Base-by-base conservation (phyloP, 768 basidiomycete species). In the Pleurotus platypus region DNA sequence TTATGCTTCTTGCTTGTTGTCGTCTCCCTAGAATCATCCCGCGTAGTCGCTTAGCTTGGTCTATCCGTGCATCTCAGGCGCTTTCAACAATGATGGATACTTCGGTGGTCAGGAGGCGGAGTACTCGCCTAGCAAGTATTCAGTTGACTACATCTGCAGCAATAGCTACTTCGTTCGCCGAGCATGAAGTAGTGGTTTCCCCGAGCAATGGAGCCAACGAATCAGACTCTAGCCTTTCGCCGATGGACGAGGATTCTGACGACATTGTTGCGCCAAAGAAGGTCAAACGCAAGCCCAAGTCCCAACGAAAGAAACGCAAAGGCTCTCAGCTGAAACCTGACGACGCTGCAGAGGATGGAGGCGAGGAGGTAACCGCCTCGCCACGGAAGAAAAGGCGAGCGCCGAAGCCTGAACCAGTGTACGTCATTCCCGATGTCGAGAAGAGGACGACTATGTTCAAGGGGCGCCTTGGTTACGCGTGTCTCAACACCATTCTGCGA, bases 401-500 rank as follows among this genome's bases (percentile, higher is more conserved):
- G 62, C 61, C 65, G 56, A 77, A 72, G 58, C 64, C 67, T n/a
- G 79, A 83, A 46, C 81, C 81, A 1, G 72, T 81, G 11, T 90
- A 88, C 63, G 69, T 82, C 49, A 92, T 94, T 54, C 85, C 88
- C 1, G 84, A 86, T 51, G 87, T 92, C 0, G 79, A 85, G 67
- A 75, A 68, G 62, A 87, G 83, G 68, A 69, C 72, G 35, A 89
- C 89, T 1, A 82, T 82, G 2, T 94, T 90, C 68, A 82, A 75
- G 67, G 91, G 90, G 58, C 75, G 81, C 56, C 70, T 85, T 37
- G 84, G 86, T 1, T 89, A 94, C 67, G 92, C 92, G 2, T 94
- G 92, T 65, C 68, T 94, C 49, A 94, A 94, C 64, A 94, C 94
- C 0, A 76, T 97, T 13, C 70, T 96, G 11, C 80, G 94, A 45